A percentile compares a stretch with the other conserved stretches of the same genome.
Evolutionary conservation across 352 stramenopile species (phyloP).

Genomic region (Phytophthora pseudosyringae): DNA sequence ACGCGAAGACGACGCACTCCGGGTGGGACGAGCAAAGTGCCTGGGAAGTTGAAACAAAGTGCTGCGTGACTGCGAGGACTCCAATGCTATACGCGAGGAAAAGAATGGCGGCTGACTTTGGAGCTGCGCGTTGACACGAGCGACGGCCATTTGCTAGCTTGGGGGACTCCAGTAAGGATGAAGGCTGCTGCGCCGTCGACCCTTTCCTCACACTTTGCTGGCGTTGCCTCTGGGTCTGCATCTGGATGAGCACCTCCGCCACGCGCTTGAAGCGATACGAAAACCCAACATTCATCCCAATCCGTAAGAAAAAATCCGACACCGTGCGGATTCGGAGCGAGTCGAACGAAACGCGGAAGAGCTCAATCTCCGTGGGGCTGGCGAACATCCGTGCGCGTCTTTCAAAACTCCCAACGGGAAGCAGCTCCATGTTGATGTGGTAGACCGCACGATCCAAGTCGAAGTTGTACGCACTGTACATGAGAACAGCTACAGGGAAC

Average conservation of each 20-base stretch:
- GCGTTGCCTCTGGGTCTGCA: conserved; percentile 14
- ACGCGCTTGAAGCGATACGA: conserved; percentile 49
- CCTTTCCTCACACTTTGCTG: neutral
- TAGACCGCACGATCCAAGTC: conserved; percentile 36
- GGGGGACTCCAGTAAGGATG: conserved; percentile 5
- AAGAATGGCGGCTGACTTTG: conserved; percentile 23
- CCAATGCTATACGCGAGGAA: conserved; percentile 22
- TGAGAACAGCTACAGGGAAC: conserved; percentile 34
- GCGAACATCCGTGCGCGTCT: conserved; percentile 35
- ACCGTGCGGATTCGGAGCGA: conserved; percentile 40
- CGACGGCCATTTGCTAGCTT: neutral
- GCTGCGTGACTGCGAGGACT: conserved; percentile 19
- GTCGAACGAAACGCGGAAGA: conserved; percentile 41
- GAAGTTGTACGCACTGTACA: conserved; percentile 36
- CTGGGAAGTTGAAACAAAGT: conserved; percentile 18
- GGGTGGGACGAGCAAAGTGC: conserved; percentile 28
- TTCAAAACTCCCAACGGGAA: conserved; percentile 42
- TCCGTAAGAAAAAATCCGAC: conserved; percentile 36
- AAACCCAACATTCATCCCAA: conserved; percentile 48
- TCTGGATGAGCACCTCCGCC: conserved; percentile 35
- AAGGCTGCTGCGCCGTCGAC: neutral
- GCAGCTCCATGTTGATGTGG: conserved; percentile 31
- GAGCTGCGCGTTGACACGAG: conserved; percentile 24
- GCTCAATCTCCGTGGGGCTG: conserved; percentile 33
- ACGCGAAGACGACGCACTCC: conserved; percentile 40